These are phyloP conservation scores for Populus ilicifolia DNA, from an alignment of 345 rosid genomes.

Conservation along the genomic window DNA sequence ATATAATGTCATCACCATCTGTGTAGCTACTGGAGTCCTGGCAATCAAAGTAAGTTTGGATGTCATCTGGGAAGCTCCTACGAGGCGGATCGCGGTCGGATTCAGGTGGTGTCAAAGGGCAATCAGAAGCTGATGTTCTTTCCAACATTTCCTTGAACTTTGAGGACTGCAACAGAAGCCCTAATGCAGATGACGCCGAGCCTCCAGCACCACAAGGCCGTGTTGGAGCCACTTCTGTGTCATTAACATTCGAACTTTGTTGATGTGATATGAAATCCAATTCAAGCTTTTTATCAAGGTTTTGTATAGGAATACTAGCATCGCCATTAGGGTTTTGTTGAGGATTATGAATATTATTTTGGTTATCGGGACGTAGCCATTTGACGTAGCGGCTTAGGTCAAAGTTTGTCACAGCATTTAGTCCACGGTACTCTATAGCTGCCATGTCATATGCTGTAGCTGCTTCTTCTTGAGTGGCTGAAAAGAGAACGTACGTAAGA, in stretches of 20 bases:
- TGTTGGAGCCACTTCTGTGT: conserved; percentile 1
- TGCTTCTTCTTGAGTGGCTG: conserved; percentile 98
- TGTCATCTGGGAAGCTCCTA: conserved; percentile 70
- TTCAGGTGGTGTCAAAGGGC: conserved; percentile 30
- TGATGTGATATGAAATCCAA: conserved; percentile 13
- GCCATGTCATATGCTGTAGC: conserved; percentile 91
- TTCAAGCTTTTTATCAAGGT: conserved; percentile 19
- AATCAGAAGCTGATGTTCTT: conserved; percentile 41
- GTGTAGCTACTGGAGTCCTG: conserved; percentile 48
- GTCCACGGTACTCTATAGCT: conserved; percentile 87
- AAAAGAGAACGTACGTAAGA: background rate
- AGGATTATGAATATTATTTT: background rate
- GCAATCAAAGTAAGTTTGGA: conserved; percentile 64
- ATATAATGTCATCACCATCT: conserved; percentile 50
- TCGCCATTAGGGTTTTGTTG: conserved; percentile 14
- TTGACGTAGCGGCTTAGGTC: conserved; percentile 83
- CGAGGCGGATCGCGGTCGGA: conserved; percentile 19
- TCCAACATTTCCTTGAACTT: conserved; percentile 69
- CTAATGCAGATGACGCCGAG: conserved; percentile 43
- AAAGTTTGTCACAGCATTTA: conserved; percentile 89
- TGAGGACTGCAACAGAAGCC: conserved; percentile 57
- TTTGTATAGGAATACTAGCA: background rate
- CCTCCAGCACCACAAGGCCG: conserved; percentile 11
- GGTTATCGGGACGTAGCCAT: conserved; percentile 47
- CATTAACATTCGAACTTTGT: conserved; percentile 1